Conservation (phyloP, 495 filamentous ascomycete genomes). For the Platismatia glauca region DNA sequence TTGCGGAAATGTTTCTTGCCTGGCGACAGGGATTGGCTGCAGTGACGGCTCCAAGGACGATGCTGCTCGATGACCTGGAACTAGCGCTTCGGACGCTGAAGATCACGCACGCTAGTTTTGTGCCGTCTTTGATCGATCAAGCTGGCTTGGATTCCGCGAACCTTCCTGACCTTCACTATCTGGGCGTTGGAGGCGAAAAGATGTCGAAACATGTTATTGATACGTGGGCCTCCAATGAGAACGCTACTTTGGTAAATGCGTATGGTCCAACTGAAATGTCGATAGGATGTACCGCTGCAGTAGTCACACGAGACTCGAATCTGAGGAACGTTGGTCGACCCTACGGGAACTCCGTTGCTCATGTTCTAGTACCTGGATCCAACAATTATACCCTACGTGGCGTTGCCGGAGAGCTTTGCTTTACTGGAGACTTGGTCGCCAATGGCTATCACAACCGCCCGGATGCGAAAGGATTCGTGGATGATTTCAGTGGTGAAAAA, state of each 20-base stretch:
- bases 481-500: slow-evolving; percentile 31
- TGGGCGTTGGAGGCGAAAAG: slow-evolving; percentile 40
- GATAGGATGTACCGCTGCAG: slow-evolving; percentile 74
- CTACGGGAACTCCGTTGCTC: slow-evolving; percentile 73
- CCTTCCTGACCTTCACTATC: slow-evolving; percentile 30
- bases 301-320: slow-evolving; percentile 60
- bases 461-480: slow-evolving; percentile 42
- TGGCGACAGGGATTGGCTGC: slow-evolving; percentile 35
- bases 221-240: slow-evolving; percentile 32
- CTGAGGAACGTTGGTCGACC: slow-evolving; percentile 78
- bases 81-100: slow-evolving; percentile 53
- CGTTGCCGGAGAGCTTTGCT: slow-evolving; percentile 75
- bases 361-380: slow-evolving; percentile 62
- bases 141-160: slow-evolving; percentile 24
- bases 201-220: slow-evolving; percentile 39
- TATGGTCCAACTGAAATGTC: slow-evolving; percentile 86
- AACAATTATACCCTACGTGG: slow-evolving; percentile 66
- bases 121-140: slow-evolving; percentile 31
- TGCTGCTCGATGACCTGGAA: slow-evolving; percentile 31
- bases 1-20: slow-evolving; percentile 32
- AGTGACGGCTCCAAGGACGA: slow-evolving; percentile 27
- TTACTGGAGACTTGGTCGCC: slow-evolving; percentile 76
- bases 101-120: slow-evolving; percentile 63
- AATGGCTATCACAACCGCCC: slow-evolving; percentile 77
- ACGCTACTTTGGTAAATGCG: slow-evolving; percentile 38